Evolutionary conservation across 2,329 filamentous ascomycete genomes (phyloP).

Genomic region (Aciculosporium take): DNA sequence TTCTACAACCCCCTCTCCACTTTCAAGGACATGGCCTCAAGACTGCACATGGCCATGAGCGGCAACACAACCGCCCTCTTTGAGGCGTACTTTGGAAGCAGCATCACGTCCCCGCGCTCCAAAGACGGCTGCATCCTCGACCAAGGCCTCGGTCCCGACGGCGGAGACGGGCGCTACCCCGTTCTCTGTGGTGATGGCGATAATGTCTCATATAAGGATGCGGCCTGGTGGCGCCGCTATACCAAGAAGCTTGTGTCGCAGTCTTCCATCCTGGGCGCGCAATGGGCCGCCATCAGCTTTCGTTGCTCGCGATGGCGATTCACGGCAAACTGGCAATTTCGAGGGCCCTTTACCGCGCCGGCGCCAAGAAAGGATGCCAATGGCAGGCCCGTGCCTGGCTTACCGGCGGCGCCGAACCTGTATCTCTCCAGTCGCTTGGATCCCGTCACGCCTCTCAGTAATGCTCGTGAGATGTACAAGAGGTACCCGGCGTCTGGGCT

Average conservation of each 20-base stretch:
- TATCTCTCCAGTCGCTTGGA: slow-evolving; percentile 26
- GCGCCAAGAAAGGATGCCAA: slow-evolving; percentile 5
- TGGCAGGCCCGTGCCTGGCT: not conserved
- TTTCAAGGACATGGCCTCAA: slow-evolving; percentile 3
- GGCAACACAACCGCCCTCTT: slow-evolving; percentile 1
- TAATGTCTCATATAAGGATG: slow-evolving; percentile 6
- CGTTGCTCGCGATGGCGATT: slow-evolving; percentile 21
- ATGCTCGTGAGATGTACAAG: slow-evolving; percentile 18
- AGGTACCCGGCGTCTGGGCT: slow-evolving; percentile 16
- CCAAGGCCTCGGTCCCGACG: not conserved
- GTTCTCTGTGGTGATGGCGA: slow-evolving; percentile 11
- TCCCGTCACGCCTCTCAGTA: slow-evolving; percentile 24
- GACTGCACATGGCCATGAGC: slow-evolving; percentile 3
- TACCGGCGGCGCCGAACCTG: slow-evolving; percentile 16
- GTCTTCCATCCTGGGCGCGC: slow-evolving; percentile 14
- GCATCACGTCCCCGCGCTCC: not conserved
- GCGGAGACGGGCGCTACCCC: not conserved
- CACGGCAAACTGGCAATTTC: slow-evolving; percentile 21
- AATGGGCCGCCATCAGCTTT: slow-evolving; percentile 14
- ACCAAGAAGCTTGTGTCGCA: slow-evolving; percentile 9
- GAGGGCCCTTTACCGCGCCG: slow-evolving; percentile 10
- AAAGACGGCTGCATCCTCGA: slow-evolving; percentile 1
- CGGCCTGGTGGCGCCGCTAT: slow-evolving; percentile 11
- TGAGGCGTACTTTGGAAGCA: not conserved
- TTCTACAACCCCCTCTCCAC: slow-evolving; percentile 16